A percentile compares a stretch with the other conserved stretches of the same genome.
Conservation (phyloP, 192 early-diverging fungal genomes). For the Chytriomyces sp. region DNA sequence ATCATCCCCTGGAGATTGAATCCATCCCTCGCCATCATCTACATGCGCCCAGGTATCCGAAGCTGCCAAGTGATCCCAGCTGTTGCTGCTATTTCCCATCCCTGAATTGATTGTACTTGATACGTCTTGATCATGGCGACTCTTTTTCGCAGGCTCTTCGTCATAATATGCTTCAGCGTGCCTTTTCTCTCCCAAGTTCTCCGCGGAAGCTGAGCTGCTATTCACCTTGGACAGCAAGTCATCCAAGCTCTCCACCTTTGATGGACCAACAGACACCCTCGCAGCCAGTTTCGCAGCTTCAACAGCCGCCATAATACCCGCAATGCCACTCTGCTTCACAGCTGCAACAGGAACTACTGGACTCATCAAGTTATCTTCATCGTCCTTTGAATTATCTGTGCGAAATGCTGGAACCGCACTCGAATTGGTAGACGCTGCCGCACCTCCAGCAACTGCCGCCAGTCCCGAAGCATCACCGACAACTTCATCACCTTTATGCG, state of each 20-base stretch:
- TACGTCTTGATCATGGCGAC: not conserved
- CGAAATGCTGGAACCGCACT: too few relatives aligned
- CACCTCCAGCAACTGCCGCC: not conserved
- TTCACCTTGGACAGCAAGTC: constrained; percentile 31
- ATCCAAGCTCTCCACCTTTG: constrained; percentile 25
- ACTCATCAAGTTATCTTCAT: too few relatives aligned
- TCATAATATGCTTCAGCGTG: not conserved
- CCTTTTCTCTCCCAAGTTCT: not conserved
- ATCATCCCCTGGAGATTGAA: constrained; percentile 1
- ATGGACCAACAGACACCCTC: not conserved
- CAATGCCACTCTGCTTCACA: not conserved
- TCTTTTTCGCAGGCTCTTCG: constrained; percentile 6
- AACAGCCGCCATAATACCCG: constrained; percentile 17
- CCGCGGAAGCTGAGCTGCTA: not conserved
- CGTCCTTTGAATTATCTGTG: too few relatives aligned
- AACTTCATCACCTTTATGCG: constrained; percentile 52
- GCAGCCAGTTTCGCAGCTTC: not conserved
- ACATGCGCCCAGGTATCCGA: constrained; percentile 17
- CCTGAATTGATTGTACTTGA: not conserved
- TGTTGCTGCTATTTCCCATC: not conserved
- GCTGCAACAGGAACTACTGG: too few relatives aligned
- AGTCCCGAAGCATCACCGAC: not conserved
- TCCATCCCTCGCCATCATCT: constrained; percentile 13
- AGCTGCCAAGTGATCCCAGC: constrained; percentile 17
- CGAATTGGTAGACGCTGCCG: too few relatives aligned